Evolutionary conservation across 768 basidiomycete genomes (phyloP).

Genomic region (Lactarius hengduanensis): DNA sequence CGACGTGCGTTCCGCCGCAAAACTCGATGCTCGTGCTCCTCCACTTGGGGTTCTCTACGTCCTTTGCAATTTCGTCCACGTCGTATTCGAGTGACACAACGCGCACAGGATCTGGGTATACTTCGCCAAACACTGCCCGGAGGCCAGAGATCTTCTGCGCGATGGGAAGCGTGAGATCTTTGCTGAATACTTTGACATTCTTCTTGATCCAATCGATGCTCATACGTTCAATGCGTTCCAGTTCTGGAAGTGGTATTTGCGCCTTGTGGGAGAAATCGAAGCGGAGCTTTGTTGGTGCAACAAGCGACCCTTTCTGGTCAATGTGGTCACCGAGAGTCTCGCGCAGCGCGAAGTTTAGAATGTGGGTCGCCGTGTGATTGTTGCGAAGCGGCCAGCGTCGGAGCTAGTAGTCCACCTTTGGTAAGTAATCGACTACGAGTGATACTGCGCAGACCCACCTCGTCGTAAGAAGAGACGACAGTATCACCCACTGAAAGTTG

Average conservation of each 20-base stretch:
- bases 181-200: slow-evolving; percentile 86
- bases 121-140: slow-evolving; percentile 95
- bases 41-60: slow-evolving; percentile 91
- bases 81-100: slow-evolving; percentile 90
- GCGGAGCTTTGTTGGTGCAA: slow-evolving; percentile 91
- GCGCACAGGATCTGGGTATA: slow-evolving; percentile 96
- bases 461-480: slow-evolving; percentile 90
- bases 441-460: slow-evolving; percentile 48
- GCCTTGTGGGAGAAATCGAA: slow-evolving; percentile 99
- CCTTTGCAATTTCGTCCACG: slow-evolving; percentile 80
- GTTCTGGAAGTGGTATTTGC: slow-evolving; percentile 71
- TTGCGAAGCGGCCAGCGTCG: slow-evolving; percentile 95
- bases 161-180: slow-evolving; percentile 73
- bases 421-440: neutral
- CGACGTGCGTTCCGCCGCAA: slow-evolving; percentile 98
- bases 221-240: slow-evolving; percentile 79
- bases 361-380: slow-evolving; percentile 98
- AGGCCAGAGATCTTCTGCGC: slow-evolving; percentile 91
- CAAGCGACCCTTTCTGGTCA: slow-evolving; percentile 97
- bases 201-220: slow-evolving; percentile 86
- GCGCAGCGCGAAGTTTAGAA: slow-evolving; percentile 90
- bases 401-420: slow-evolving; percentile 45
- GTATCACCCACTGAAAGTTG: slow-evolving; percentile 71
- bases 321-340: slow-evolving; percentile 96
- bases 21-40: slow-evolving; percentile 90